Conservation (phyloP, 2,329 filamentous ascomycete species). For the Fusarium keratoplasticum region DNA sequence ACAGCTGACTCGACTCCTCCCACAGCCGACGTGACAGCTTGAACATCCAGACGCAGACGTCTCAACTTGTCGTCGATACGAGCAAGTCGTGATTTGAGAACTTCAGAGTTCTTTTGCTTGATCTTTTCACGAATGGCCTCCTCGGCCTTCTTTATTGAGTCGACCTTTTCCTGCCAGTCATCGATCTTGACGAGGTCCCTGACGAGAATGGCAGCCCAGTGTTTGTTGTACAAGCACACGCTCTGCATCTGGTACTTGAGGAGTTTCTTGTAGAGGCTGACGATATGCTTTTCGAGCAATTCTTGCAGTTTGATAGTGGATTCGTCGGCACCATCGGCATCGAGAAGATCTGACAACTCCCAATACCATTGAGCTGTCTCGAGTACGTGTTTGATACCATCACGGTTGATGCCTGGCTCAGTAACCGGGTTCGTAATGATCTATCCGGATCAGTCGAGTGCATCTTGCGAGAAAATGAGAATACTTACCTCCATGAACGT, state of each 20-base stretch:
- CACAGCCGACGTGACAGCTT: not conserved
- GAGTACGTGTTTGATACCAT: conserved; percentile 6
- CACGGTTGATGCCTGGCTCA: not conserved
- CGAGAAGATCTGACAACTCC: not conserved
- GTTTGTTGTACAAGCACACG: not conserved
- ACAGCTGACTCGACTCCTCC: not conserved
- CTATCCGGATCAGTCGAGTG: not conserved
- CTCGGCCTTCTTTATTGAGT: conserved; percentile 6
- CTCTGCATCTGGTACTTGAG: conserved; percentile 6
- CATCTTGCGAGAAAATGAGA: no score
- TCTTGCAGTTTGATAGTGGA: not conserved
- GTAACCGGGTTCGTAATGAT: not conserved
- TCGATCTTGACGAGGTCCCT: not conserved
- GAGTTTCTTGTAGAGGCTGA: not conserved
- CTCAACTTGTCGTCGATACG: not conserved
- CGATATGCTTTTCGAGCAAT: not conserved
- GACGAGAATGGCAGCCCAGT: not conserved
- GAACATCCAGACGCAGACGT: not conserved
- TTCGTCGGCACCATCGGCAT: fast-evolving
- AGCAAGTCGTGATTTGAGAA: not conserved
- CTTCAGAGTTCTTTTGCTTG: not conserved
- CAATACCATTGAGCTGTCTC: conserved; percentile 10
- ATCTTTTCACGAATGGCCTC: not conserved
- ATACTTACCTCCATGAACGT: conserved; percentile 5
- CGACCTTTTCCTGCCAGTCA: conserved; percentile 4